Percentiles rank a stretch among this genome's conserved stretches.
These are phyloP conservation scores for Aspergillus mulundensis DNA, from an alignment of 495 filamentous ascomycete genomes.

Conservation along the genomic window DNA sequence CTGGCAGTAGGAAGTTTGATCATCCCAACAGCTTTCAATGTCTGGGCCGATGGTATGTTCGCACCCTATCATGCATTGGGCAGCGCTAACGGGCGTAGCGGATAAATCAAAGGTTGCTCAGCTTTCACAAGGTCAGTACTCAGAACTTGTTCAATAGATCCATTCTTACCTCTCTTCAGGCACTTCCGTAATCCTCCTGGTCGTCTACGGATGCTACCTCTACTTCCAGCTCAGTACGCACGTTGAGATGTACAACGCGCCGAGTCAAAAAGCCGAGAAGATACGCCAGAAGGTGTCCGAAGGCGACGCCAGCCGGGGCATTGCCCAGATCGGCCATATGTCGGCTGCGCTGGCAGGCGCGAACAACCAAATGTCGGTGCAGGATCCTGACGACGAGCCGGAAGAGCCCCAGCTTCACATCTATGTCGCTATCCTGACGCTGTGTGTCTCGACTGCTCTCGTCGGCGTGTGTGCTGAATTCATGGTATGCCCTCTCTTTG, in stretches of 20 bases:
- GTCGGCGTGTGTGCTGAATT: constrained; percentile 88
- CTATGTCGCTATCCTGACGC: constrained; percentile 62
- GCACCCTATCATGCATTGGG: not conserved
- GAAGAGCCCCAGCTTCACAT: constrained; percentile 72
- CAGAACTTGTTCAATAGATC: not conserved
- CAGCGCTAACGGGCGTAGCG: constrained; percentile 14
- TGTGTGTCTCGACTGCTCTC: constrained; percentile 68
- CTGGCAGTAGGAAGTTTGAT: constrained; percentile 77
- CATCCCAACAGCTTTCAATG: constrained; percentile 81
- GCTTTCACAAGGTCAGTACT: constrained; percentile 36
- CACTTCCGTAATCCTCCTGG: constrained; percentile 67
- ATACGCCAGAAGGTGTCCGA: constrained; percentile 48
- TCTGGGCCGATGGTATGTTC: constrained; percentile 42
- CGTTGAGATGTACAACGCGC: constrained; percentile 64
- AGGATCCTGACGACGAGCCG: constrained; percentile 53
- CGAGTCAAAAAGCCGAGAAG: constrained; percentile 64
- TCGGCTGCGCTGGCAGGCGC: constrained; percentile 38
- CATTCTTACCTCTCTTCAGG: constrained; percentile 31
- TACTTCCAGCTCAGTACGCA: constrained; percentile 83
- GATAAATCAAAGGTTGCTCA: constrained; percentile 24
- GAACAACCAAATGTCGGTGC: constrained; percentile 37
- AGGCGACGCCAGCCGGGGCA: constrained; percentile 54
- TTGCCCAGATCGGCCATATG: constrained; percentile 59
- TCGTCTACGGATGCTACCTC: constrained; percentile 74
- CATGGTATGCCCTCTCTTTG: constrained; percentile 51